Evolutionary conservation across 805 yeast genomes (phyloP).

Genomic region (Candida golubevii): DNA sequence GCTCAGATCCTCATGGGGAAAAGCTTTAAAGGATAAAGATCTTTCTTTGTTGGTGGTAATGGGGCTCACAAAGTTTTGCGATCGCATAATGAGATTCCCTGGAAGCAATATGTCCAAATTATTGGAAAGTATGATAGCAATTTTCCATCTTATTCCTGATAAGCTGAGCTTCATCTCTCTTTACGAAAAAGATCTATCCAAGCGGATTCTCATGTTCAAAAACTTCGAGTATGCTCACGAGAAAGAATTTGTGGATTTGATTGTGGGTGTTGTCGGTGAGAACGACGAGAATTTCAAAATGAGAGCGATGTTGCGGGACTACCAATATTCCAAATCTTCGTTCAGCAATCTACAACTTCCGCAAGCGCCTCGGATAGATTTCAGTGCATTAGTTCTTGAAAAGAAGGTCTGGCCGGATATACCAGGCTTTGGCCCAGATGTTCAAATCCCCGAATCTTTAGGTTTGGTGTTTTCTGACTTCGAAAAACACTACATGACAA

Average conservation of each 20-base stretch:
- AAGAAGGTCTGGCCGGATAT: constrained; percentile 39
- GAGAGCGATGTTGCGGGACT: constrained; percentile 33
- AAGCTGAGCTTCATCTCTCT: constrained; percentile 28
- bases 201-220: constrained; percentile 29
- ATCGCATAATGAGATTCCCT: constrained; percentile 22
- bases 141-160: constrained; percentile 32
- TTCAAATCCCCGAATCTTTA: constrained; percentile 25
- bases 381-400: constrained; percentile 31
- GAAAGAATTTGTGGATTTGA: constrained; percentile 20
- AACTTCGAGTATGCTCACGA: constrained; percentile 20
- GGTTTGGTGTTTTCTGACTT: constrained; percentile 19
- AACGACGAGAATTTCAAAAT: constrained; percentile 26
- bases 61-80: constrained; percentile 31
- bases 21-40: constrained; percentile 14
- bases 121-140: constrained; percentile 13
- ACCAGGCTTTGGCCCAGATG: constrained; percentile 21
- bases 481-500: constrained; percentile 16
- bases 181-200: constrained; percentile 36
- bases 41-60: constrained; percentile 16
- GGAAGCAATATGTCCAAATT: constrained; percentile 11
- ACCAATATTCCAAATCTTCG: constrained; percentile 18
- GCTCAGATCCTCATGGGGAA: constrained; percentile 26
- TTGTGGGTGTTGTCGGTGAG: constrained; percentile 29
- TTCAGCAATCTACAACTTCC: constrained; percentile 9
- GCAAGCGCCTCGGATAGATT: constrained; percentile 16